A percentile compares a stretch with the other conserved stretches of the same genome.
These are phyloP conservation scores for Ustilago sp. DNA, from an alignment of 1,284 basidiomycete genomes.

Conservation along the genomic window DNA sequence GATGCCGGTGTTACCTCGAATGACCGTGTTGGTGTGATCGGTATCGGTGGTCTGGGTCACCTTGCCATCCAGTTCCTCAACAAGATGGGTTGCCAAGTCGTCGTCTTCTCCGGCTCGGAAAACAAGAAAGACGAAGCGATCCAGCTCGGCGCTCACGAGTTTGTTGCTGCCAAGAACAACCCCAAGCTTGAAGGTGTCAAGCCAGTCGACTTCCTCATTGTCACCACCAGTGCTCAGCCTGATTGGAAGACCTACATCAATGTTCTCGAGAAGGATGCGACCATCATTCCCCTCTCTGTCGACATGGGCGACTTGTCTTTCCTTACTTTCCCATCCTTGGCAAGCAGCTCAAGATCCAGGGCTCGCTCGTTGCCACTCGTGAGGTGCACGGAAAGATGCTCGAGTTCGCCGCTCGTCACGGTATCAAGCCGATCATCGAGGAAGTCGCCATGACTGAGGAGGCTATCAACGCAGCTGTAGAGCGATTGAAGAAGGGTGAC, in stretches of 20 bases:
- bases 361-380: conserved; percentile 60
- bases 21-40: conserved; percentile 54
- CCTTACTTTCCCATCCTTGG: conserved; percentile 62
- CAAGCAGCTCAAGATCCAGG: conserved; percentile 58
- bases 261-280: conserved; percentile 55
- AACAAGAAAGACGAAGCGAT: conserved; percentile 59
- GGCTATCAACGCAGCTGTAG: conserved; percentile 60
- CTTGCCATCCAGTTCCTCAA: conserved; percentile 55
- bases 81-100: conserved; percentile 58
- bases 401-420: conserved; percentile 55
- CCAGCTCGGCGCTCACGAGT: conserved; percentile 59
- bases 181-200: conserved; percentile 60
- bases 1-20: conserved; percentile 32
- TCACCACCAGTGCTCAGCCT: conserved; percentile 61
- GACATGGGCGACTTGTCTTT: conserved; percentile 36
- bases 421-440: conserved; percentile 62
- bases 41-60: conserved; percentile 55
- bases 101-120: conserved; percentile 56
- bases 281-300: conserved; percentile 62
- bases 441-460: conserved; percentile 65
- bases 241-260: conserved; percentile 63
- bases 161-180: conserved; percentile 61
- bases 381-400: conserved; percentile 63
- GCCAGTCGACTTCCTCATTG: conserved; percentile 58
- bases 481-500: conserved; percentile 63